phyloP scores from a whole-genome alignment of 352 stramenopile species.

The Globisporangium mamillatum region DNA sequence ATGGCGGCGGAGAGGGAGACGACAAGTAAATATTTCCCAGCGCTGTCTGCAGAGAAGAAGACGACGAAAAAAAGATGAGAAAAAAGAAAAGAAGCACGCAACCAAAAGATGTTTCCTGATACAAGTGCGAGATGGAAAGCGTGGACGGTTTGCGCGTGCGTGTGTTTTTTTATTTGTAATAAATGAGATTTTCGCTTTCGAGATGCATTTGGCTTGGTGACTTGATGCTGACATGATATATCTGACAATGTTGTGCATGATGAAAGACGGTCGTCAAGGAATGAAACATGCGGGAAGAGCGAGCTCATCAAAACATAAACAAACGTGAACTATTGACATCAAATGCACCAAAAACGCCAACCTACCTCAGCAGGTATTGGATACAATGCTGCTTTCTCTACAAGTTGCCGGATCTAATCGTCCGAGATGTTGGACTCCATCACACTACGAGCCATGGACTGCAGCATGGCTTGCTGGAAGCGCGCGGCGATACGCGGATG shows the following conservation, averaged over 20 bases:
- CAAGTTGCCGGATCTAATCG: slow-evolving; percentile 34
- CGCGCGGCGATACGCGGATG: slow-evolving; percentile 66
- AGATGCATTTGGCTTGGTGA: not conserved
- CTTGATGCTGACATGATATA: not conserved
- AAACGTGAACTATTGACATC: slow-evolving; percentile 8
- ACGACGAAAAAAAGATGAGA: not conserved
- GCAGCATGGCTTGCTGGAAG: slow-evolving; percentile 84
- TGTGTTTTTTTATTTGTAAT: slow-evolving; percentile 44
- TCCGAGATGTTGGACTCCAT: slow-evolving; percentile 84
- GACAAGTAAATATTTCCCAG: slow-evolving; percentile 8
- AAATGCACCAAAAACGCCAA: slow-evolving; percentile 1
- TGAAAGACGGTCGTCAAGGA: not conserved
- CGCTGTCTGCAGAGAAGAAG: slow-evolving; percentile 1
- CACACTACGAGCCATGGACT: slow-evolving; percentile 81
- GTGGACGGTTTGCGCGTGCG: slow-evolving; percentile 6
- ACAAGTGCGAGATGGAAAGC: slow-evolving; percentile 30
- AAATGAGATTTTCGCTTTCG: slow-evolving; percentile 17
- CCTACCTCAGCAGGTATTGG: not conserved
- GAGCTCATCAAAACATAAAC: not conserved
- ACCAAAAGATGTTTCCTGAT: slow-evolving; percentile 18
- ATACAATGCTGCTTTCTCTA: not conserved
- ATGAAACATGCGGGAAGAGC: not conserved
- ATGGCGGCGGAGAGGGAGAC: slow-evolving; percentile 4
- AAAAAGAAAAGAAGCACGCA: slow-evolving; percentile 11
- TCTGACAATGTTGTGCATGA: not conserved